A percentile compares a stretch with the other conserved stretches of the same genome.
These are phyloP conservation scores for Microbotryomycetes sp. DNA, from an alignment of 1,284 basidiomycete species.

Conservation along the genomic window DNA sequence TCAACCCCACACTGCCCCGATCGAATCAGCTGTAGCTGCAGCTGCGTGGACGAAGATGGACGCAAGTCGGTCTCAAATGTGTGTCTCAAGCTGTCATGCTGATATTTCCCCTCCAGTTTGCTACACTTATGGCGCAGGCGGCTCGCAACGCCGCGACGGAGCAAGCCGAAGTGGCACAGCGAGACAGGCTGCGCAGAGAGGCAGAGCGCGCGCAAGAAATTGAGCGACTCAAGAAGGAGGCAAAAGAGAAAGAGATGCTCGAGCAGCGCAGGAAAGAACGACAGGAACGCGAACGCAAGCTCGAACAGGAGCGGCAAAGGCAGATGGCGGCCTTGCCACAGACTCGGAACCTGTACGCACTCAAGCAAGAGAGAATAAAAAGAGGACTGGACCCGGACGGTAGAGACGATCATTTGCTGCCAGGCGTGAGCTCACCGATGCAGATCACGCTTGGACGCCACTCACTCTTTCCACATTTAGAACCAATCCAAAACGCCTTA, in stretches of 20 bases:
- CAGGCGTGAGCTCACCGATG: background rate
- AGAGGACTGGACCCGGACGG: constrained; percentile 26
- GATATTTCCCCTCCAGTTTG: too few relatives aligned
- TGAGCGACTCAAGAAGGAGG: constrained; percentile 12
- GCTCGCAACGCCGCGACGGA: constrained; percentile 12
- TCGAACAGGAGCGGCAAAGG: background rate
- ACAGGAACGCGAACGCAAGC: constrained; percentile 14
- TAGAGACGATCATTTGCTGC: constrained; percentile 20
- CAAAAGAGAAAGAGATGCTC: constrained; percentile 5
- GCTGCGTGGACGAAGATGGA: too few relatives aligned
- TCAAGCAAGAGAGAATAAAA: constrained; percentile 27
- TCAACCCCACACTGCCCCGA: too few relatives aligned
- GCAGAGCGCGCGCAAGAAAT: constrained; percentile 6
- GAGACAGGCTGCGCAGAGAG: constrained; percentile 14
- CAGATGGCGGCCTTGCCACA: constrained; percentile 13
- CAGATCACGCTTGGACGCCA: too few relatives aligned
- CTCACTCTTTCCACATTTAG: background rate
- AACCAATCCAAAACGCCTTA: background rate
- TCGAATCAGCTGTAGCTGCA: too few relatives aligned
- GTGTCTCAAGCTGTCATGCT: too few relatives aligned
- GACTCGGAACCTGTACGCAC: constrained; percentile 21
- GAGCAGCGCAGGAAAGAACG: constrained; percentile 22
- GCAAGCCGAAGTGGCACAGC: constrained; percentile 20
- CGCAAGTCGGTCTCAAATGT: too few relatives aligned
- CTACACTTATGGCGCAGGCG: constrained; percentile 15